phyloP scores from a whole-genome alignment of 805 yeast species.

The Priceomyces haplophilus region DNA sequence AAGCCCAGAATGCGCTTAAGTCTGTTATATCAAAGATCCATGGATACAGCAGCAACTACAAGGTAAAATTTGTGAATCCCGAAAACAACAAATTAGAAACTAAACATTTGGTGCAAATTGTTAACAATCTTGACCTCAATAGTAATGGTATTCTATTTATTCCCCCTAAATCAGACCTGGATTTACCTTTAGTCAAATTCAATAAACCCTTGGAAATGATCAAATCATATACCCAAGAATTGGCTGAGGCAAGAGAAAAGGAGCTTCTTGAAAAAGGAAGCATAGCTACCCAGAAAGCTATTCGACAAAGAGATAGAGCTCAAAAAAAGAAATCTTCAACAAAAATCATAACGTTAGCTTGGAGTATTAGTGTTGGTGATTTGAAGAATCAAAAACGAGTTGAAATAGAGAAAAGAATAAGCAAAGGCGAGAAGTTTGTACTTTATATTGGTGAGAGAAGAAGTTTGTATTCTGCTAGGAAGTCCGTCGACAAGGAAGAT shows the following conservation, averaged over 20 bases:
- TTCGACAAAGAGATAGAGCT: slow-evolving; percentile 25
- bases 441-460: slow-evolving; percentile 23
- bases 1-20: slow-evolving; percentile 26
- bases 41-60: slow-evolving; percentile 14
- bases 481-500: slow-evolving; percentile 11
- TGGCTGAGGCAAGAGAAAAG: slow-evolving; percentile 30
- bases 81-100: slow-evolving; percentile 19
- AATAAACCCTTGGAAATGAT: slow-evolving; percentile 31
- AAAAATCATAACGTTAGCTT: slow-evolving; percentile 29
- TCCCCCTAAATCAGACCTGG: slow-evolving; percentile 15
- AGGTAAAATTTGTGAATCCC: slow-evolving; percentile 27
- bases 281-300: slow-evolving; percentile 25
- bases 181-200: slow-evolving; percentile 27
- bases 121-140: slow-evolving; percentile 27
- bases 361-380: slow-evolving; percentile 40
- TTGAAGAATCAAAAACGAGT: slow-evolving; percentile 34
- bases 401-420: slow-evolving; percentile 31
- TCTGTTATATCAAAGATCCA: slow-evolving; percentile 22
- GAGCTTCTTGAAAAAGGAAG: slow-evolving; percentile 35
- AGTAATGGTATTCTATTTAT: slow-evolving; percentile 24
- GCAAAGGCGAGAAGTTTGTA: slow-evolving; percentile 32
- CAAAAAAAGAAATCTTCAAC: slow-evolving; percentile 37
- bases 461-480: slow-evolving; percentile 14
- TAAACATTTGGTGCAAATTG: slow-evolving; percentile 28
- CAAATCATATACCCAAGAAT: slow-evolving; percentile 25